Percentiles rank a stretch among this genome's conserved stretches.
Evolutionary conservation across 73 alveolate genomes (phyloP).

Genomic region (Vitrella brassicaformis): DNA sequence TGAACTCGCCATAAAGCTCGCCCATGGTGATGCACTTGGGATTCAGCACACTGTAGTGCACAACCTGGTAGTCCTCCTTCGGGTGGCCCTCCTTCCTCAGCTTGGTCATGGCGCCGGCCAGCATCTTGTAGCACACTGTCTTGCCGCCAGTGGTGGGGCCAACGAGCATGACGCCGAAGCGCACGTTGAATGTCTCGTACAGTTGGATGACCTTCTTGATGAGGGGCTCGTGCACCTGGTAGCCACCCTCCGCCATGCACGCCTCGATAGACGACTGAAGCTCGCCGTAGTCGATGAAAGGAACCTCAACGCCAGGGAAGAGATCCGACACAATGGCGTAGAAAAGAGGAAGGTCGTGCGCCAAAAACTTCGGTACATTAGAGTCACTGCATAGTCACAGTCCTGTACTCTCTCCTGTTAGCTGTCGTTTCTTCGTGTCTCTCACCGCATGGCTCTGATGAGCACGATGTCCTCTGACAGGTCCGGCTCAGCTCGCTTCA

Average conservation of each 20-base stretch:
- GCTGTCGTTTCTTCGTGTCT: too few species aligned
- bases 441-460: constrained; percentile 84
- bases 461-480: constrained; percentile 92
- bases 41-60: constrained; percentile 72
- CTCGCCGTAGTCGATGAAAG: constrained; percentile 83
- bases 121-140: constrained; percentile 72
- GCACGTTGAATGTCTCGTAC: constrained; percentile 90
- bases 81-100: constrained; percentile 43
- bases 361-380: constrained; percentile 92
- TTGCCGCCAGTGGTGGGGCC: constrained; percentile 98
- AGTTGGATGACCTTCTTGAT: constrained; percentile 81
- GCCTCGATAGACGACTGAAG: constrained; percentile 66
- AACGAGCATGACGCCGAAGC: constrained; percentile 94
- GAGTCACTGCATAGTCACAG: constrained; percentile 57
- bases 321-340: constrained; percentile 88
- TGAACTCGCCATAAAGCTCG: constrained; percentile 94
- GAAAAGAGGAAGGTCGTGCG: constrained; percentile 94
- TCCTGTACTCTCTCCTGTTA: too few species aligned
- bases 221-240: constrained; percentile 36
- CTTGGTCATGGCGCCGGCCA: constrained; percentile 57
- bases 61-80: constrained; percentile 71
- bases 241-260: constrained; percentile 44
- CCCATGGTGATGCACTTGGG: constrained; percentile 98
- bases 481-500: constrained; percentile 87
- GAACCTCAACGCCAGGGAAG: constrained; percentile 43